phyloP scores from a whole-genome alignment of 2,329 filamentous ascomycete species.

The Claviceps lovelessii region DNA sequence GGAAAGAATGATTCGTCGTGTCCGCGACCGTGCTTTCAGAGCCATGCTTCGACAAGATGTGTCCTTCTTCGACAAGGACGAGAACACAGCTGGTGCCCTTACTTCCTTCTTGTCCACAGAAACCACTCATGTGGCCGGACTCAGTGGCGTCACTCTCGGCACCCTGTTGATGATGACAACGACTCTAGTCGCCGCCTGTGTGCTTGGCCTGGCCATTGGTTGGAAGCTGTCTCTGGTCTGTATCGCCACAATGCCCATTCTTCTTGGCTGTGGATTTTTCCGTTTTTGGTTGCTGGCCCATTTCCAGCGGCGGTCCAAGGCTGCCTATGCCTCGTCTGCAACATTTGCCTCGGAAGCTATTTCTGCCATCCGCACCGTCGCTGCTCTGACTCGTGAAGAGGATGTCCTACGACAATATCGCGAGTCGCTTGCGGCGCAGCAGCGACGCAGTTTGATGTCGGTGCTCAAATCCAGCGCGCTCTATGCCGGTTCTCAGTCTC shows the following conservation, averaged over 20 bases:
- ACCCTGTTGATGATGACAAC: slow-evolving; percentile 70
- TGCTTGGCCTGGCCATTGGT: slow-evolving; percentile 57
- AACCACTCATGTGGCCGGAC: slow-evolving; percentile 74
- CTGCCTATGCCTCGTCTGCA: slow-evolving; percentile 65
- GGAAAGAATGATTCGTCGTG: slow-evolving; percentile 71
- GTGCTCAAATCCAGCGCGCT: slow-evolving; percentile 63
- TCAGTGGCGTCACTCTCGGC: slow-evolving; percentile 76
- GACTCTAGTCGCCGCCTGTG: slow-evolving; percentile 61
- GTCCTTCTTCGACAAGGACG: slow-evolving; percentile 74
- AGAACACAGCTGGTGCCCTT: slow-evolving; percentile 78
- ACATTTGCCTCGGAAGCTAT: slow-evolving; percentile 88
- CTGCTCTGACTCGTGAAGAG: slow-evolving; percentile 71
- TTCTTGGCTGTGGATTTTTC: slow-evolving; percentile 72
- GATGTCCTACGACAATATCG: slow-evolving; percentile 67
- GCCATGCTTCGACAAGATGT: slow-evolving; percentile 87
- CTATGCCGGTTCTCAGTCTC: slow-evolving; percentile 72
- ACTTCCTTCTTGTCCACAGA: slow-evolving; percentile 82
- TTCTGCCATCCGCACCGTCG: slow-evolving; percentile 84
- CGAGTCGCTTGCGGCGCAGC: slow-evolving; percentile 49
- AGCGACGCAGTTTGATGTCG: slow-evolving; percentile 53
- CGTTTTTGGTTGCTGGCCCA: slow-evolving; percentile 71
- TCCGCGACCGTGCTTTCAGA: slow-evolving; percentile 70
- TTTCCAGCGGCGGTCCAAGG: slow-evolving; percentile 67
- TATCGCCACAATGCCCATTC: slow-evolving; percentile 60
- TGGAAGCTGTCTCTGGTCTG: slow-evolving; percentile 85